Evolutionary conservation across 192 early-diverging fungal genomes (phyloP).

Genomic region (Chytriomyces confervae): DNA sequence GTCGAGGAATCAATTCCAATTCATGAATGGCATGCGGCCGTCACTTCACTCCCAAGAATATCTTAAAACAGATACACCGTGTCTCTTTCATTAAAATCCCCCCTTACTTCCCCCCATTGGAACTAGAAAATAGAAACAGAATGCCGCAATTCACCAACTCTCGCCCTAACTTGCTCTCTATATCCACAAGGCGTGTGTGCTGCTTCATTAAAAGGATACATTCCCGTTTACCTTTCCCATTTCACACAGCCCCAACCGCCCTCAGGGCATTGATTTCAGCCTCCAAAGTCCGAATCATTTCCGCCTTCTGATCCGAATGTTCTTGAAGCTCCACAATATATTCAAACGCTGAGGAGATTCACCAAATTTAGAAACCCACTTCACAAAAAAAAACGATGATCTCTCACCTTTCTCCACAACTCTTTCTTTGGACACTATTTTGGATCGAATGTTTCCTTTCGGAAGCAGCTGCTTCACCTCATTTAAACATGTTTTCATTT

Average conservation of each 20-base stretch:
- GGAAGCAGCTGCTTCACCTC: neutral
- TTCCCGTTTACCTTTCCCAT: neutral
- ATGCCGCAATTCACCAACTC: neutral
- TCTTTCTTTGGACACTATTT: neutral
- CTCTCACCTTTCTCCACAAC: conserved; percentile 22
- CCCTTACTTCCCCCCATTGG: no score
- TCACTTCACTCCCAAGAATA: no score
- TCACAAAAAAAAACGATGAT: neutral
- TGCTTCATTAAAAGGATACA: neutral
- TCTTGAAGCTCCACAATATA: conserved; percentile 22
- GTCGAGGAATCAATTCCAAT: neutral
- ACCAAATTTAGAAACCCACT: neutral
- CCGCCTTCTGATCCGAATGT: neutral
- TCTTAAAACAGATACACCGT: no score
- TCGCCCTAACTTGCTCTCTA: neutral
- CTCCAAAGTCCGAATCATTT: neutral
- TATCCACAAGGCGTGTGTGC: neutral
- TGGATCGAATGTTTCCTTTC: neutral
- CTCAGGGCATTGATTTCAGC: conserved; percentile 17
- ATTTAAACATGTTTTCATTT: neutral
- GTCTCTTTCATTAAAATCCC: neutral
- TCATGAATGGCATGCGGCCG: neutral
- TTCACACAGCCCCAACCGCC: neutral
- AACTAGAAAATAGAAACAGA: neutral
- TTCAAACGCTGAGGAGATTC: neutral